Conservation (phyloP, 2,329 filamentous ascomycete genomes). For the Nothopassalora personata region DNA sequence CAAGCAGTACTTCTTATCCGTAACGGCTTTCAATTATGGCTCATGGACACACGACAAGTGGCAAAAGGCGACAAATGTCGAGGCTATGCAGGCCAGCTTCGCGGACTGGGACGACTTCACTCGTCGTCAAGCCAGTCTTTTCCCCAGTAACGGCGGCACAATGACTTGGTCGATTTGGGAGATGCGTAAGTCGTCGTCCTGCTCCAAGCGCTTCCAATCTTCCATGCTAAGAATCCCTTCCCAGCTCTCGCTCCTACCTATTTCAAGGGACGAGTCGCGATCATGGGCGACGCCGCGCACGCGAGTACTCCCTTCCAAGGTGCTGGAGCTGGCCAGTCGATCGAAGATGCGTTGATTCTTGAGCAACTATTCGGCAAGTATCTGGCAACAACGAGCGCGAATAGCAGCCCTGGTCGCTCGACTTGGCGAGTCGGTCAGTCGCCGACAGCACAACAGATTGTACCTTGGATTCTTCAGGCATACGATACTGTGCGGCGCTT, state of each 20-base stretch:
- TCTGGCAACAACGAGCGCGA: constrained; percentile 27
- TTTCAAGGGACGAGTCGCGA: constrained; percentile 33
- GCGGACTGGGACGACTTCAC: constrained; percentile 22
- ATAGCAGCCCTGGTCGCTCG: too few species aligned
- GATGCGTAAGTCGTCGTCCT: constrained; percentile 25
- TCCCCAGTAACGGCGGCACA: constrained; percentile 8
- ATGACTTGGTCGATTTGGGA: constrained; percentile 34
- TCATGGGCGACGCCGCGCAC: constrained; percentile 55
- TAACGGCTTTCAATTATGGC: constrained; percentile 45
- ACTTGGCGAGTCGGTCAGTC: too few species aligned
- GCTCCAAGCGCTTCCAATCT: constrained; percentile 32
- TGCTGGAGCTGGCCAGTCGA: constrained; percentile 51
- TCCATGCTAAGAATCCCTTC: neutral
- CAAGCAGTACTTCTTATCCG: constrained; percentile 48
- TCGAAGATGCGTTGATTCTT: constrained; percentile 51
- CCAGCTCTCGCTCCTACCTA: constrained; percentile 41
- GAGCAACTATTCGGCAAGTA: constrained; percentile 34
- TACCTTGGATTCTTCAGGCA: constrained; percentile 1
- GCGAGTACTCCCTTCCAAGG: constrained; percentile 52
- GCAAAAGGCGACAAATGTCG: constrained; percentile 22
- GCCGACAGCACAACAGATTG: neutral
- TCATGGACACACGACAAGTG: constrained; percentile 35
- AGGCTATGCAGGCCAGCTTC: constrained; percentile 3
- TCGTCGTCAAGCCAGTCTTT: constrained; percentile 1
- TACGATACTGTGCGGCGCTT: constrained; percentile 8